Evolutionary conservation across 2,329 filamentous ascomycete species (phyloP).

Genomic region (Colletotrichum shisoi): DNA sequence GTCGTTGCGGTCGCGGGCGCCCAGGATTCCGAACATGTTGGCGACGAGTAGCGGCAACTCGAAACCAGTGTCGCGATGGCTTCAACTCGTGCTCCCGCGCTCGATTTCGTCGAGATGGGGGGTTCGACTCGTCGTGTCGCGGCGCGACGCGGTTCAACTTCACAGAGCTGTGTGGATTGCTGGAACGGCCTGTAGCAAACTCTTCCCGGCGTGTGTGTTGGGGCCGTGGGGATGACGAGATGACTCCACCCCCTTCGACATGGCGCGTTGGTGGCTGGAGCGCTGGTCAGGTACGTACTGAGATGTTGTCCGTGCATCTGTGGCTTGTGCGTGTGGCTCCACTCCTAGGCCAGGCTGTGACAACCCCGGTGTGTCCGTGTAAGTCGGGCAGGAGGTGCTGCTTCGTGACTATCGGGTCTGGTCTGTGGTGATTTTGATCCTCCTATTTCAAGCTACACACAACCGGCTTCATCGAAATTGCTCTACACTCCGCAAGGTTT

Average conservation of each 20-base stretch:
- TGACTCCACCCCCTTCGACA: conserved; percentile 32
- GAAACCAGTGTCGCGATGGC: conserved; percentile 24
- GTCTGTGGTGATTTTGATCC: background rate
- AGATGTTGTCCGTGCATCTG: conserved; percentile 10
- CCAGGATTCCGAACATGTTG: conserved; percentile 56
- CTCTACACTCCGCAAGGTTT: accelerated
- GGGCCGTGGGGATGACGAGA: conserved; percentile 24
- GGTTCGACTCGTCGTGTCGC: conserved; percentile 41
- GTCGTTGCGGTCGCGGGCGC: conserved; percentile 48
- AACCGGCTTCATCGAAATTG: too few species aligned
- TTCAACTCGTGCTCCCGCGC: conserved; percentile 19
- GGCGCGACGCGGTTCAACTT: conserved; percentile 37
- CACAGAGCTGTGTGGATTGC: conserved; percentile 40
- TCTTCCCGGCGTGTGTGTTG: conserved; percentile 32
- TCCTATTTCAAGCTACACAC: background rate
- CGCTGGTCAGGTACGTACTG: background rate
- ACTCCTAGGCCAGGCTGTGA: conserved; percentile 2
- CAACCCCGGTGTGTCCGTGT: conserved; percentile 30
- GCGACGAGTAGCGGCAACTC: conserved; percentile 17
- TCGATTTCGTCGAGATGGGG: conserved; percentile 35
- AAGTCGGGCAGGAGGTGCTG: conserved; percentile 31
- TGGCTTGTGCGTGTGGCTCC: conserved; percentile 26
- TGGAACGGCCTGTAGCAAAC: conserved; percentile 40
- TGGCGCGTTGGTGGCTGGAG: conserved; percentile 21
- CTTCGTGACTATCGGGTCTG: background rate